These are phyloP conservation scores for Hansenula sp. DNA, from an alignment of 1,139 yeast genomes.

Conservation along the genomic window DNA sequence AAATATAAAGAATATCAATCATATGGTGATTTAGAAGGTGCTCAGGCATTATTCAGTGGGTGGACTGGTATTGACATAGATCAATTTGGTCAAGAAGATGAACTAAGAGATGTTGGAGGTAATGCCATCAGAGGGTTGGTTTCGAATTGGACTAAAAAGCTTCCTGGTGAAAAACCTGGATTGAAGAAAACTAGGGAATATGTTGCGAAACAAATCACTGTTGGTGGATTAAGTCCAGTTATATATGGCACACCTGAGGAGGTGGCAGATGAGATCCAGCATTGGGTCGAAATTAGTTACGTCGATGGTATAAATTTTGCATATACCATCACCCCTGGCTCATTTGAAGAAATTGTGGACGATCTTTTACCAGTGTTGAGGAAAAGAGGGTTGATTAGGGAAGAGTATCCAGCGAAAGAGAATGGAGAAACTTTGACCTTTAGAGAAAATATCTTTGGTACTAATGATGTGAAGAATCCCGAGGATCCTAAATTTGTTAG, in stretches of 20 bases:
- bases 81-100: conserved; percentile 25
- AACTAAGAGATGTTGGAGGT: conserved; percentile 26
- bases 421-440: conserved; percentile 4
- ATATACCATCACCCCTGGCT: conserved; percentile 27
- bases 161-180: conserved; percentile 10
- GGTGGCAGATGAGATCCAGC: conserved; percentile 28
- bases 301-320: conserved; percentile 33
- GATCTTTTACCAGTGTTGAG: conserved; percentile 28
- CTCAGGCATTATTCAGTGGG: conserved; percentile 28
- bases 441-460: conserved; percentile 9
- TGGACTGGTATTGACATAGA: conserved; percentile 29
- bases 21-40: conserved; percentile 27
- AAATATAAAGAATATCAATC: conserved; percentile 21
- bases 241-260: conserved; percentile 27
- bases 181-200: conserved; percentile 25
- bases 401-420: conserved; percentile 24
- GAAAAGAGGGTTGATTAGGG: conserved; percentile 26
- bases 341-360: conserved; percentile 30
- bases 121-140: conserved; percentile 24
- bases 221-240: conserved; percentile 31
- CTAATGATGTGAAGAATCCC: neutral
- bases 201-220: conserved; percentile 21
- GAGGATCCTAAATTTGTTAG: conserved; percentile 2
- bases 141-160: conserved; percentile 24
- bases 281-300: conserved; percentile 30